Base-by-base conservation (phyloP, 768 basidiomycete species). In the Xanthoconium stramineum region DNA sequence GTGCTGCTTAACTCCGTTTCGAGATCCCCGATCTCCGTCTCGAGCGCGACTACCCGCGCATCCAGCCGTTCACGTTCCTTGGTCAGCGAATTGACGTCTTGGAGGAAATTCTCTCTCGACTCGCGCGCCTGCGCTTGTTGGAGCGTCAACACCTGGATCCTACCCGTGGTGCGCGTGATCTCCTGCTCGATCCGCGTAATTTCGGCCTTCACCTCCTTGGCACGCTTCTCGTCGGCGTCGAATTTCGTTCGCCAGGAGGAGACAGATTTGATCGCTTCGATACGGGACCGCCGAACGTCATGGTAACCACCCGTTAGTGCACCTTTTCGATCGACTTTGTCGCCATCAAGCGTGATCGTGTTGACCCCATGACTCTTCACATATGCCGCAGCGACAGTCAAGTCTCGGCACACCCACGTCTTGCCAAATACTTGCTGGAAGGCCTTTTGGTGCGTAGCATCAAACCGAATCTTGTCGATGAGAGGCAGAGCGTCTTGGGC, bases 371-470 rank as follows among this genome's bases (percentile, higher is more conserved):
- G 94, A 63, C 87, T 90, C 71, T 96, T 89, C 48, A 95, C 93
- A 70, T 97, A 98, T 10, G 91, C 90, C 7, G 94, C 91, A 24
- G 94, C 95, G 60, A 94, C 88, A 10, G 88, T 87, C 53, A 99
- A 81, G 69, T 97, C 93, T 44, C 89, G 83, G 69, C 96, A 98
- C 24, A 99, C 92, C 70, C 95, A 93, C 0, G 96, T 98, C 73
- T 94, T 94, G 37, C 95, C 94, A 61, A 99, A 99, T 12, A 98
- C 95, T 67, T 98, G 97, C 65, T 94, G 85, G 74, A 98, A 94
- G 0, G 97, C 97, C 62, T 89, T 89, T 45, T 80, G 77, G 65
- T 86, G 88, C 19, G 68, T 71, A 0, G 75, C 75, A 50, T 94
- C 88, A 67, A 84, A 98, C 3, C 79, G 78, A 53, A 99, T 81